Conservation (phyloP, 805 yeast genomes). For the Yarrowia sp. region DNA sequence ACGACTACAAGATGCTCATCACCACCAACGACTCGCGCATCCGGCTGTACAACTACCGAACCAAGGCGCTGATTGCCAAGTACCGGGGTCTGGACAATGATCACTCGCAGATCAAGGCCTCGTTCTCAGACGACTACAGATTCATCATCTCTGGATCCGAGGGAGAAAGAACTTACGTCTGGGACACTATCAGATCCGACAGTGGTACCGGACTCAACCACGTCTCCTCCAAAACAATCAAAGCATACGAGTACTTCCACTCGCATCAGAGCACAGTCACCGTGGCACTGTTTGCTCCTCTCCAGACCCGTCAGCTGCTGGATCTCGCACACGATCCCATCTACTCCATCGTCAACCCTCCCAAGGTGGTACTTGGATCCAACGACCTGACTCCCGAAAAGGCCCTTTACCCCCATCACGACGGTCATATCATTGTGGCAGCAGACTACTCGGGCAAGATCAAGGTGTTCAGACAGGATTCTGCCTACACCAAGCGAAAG, state of each 20-base stretch:
- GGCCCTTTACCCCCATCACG: slow-evolving; percentile 41
- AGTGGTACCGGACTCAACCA: slow-evolving; percentile 45
- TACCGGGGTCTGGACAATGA: slow-evolving; percentile 77
- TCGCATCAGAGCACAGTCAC: slow-evolving; percentile 79
- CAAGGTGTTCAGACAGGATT: slow-evolving; percentile 80
- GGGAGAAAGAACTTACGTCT: slow-evolving; percentile 83
- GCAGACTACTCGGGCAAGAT: slow-evolving; percentile 78
- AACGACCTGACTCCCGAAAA: slow-evolving; percentile 34
- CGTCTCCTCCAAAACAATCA: slow-evolving; percentile 49
- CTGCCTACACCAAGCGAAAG: slow-evolving; percentile 56
- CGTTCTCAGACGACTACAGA: slow-evolving; percentile 61
- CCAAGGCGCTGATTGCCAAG: slow-evolving; percentile 64
- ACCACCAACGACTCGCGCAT: slow-evolving; percentile 85
- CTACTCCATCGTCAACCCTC: slow-evolving; percentile 61
- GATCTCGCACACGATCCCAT: slow-evolving; percentile 81
- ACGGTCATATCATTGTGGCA: slow-evolving; percentile 66
- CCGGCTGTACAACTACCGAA: slow-evolving; percentile 65
- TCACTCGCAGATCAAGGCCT: slow-evolving; percentile 74
- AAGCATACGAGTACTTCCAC: slow-evolving; percentile 72
- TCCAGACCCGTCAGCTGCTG: slow-evolving; percentile 65
- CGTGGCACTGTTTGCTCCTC: slow-evolving; percentile 79
- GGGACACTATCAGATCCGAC: slow-evolving; percentile 58
- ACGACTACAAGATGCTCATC: slow-evolving; percentile 58
- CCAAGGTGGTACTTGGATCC: slow-evolving; percentile 45
- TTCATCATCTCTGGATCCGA: slow-evolving; percentile 82